Evolutionary conservation across 2,329 filamentous ascomycete genomes (phyloP).

Genomic region (Hypocreales sp.): DNA sequence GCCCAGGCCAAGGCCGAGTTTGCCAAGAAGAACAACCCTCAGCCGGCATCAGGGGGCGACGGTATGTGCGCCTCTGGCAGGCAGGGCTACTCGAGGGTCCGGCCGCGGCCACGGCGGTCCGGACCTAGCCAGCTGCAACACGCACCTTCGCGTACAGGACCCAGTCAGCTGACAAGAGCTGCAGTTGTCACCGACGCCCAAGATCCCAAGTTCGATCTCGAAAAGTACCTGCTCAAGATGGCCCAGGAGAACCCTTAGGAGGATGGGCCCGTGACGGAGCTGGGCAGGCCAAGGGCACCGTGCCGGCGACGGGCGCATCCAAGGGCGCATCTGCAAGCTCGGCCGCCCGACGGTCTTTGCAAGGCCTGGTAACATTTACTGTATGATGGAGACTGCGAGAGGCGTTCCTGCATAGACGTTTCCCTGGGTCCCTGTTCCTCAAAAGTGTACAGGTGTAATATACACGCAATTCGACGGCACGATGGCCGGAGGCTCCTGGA

Average conservation of each 20-base stretch:
- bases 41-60: slow-evolving; percentile 16
- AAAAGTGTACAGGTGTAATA: slow-evolving; percentile 38
- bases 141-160: no score
- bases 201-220: slow-evolving; percentile 85
- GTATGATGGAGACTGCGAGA: slow-evolving; percentile 19
- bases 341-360: no score
- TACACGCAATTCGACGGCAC: slow-evolving; percentile 32
- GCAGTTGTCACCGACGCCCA: slow-evolving; percentile 44
- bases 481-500: not conserved
- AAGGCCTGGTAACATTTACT: no score
- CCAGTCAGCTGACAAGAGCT: slow-evolving; percentile 7
- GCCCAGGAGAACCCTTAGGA: slow-evolving; percentile 34
- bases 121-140: no score
- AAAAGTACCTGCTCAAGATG: slow-evolving; percentile 61
- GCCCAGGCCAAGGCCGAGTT: slow-evolving; percentile 85
- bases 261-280: not conserved
- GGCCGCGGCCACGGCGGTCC: no score
- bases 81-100: no score
- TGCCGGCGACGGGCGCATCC: no score
- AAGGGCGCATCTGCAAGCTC: slow-evolving; percentile 1
- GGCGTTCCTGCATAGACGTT: slow-evolving; percentile 33
- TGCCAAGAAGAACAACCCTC: slow-evolving; percentile 53
- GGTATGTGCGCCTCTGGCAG: no score
- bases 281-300: no score
- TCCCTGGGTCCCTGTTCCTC: slow-evolving; percentile 26